A percentile compares a stretch with the other conserved stretches of the same genome.
Evolutionary conservation across 148 eudicot species (phyloP).

Genomic region (Rhododendron williamsianum): DNA sequence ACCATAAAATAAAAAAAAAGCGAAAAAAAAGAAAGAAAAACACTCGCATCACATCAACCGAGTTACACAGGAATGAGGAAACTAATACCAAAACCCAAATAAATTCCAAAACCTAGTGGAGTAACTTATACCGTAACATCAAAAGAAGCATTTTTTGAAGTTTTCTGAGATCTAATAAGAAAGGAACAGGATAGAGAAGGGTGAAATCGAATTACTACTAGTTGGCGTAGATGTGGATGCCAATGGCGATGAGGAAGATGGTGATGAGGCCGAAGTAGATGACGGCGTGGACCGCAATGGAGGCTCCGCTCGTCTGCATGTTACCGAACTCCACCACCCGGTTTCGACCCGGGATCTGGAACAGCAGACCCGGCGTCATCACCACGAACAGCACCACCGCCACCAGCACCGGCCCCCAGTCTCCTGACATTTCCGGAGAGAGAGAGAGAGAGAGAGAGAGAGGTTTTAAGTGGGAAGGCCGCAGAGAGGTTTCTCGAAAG

Average conservation of each 20-base stretch:
- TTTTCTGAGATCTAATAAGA: neutral
- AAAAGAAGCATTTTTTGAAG: neutral
- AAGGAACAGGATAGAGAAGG: neutral
- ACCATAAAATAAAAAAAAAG: neutral
- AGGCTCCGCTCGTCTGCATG: slow-evolving; percentile 56
- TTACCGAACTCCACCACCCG: slow-evolving; percentile 46
- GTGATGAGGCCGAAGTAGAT: slow-evolving; percentile 54
- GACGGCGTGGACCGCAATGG: slow-evolving; percentile 50
- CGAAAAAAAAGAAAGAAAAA: neutral
- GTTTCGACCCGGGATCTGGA: slow-evolving; percentile 53
- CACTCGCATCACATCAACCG: neutral
- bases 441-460: neutral
- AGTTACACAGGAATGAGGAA: neutral
- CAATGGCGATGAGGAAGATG: slow-evolving; percentile 49
- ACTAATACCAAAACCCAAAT: too few species aligned
- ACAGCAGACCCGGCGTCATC: slow-evolving; percentile 47
- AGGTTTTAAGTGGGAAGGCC: too few species aligned
- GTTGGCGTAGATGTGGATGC: slow-evolving; percentile 56
- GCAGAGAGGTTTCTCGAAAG: neutral
- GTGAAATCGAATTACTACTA: neutral
- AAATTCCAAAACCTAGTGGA: neutral
- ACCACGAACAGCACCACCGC: slow-evolving; percentile 58
- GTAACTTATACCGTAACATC: neutral
- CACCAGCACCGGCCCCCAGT: slow-evolving; percentile 61
- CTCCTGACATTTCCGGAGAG: slow-evolving; percentile 33